Conservation (phyloP, 2,329 filamentous ascomycete genomes). For the Exophiala oligosperma region DNA sequence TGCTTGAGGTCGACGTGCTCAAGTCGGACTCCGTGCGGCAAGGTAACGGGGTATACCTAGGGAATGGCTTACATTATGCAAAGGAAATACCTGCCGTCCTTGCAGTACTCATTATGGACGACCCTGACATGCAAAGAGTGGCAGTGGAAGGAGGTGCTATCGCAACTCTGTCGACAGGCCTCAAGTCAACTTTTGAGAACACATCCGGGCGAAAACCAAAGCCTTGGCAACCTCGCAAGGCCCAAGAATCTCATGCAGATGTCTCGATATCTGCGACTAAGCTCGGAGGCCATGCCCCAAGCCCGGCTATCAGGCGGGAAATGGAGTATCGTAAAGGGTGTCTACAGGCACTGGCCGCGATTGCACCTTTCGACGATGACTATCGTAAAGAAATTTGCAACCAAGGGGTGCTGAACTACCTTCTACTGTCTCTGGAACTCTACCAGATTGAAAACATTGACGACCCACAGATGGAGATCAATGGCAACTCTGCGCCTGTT, state of each 20-base stretch:
- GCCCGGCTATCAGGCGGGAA: slow-evolving; percentile 64
- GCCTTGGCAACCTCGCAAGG: slow-evolving; percentile 26
- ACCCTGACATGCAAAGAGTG: slow-evolving; percentile 75
- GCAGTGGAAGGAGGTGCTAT: slow-evolving; percentile 71
- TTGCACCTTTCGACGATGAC: slow-evolving; percentile 78
- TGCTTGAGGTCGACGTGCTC: slow-evolving; percentile 52
- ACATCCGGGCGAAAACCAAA: slow-evolving; percentile 43
- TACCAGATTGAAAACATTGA: slow-evolving; percentile 36
- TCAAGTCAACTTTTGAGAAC: slow-evolving; percentile 67
- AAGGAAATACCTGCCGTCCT: slow-evolving; percentile 70
- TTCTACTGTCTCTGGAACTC: slow-evolving; percentile 77
- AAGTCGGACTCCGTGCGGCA: slow-evolving; percentile 40
- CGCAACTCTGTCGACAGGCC: slow-evolving; percentile 60
- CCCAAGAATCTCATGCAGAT: slow-evolving; percentile 2
- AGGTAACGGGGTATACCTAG: slow-evolving; percentile 2
- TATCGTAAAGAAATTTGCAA: slow-evolving; percentile 81
- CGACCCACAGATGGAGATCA: slow-evolving; percentile 4
- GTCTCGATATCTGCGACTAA: background rate
- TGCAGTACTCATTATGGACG: slow-evolving; percentile 76
- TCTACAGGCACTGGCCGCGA: slow-evolving; percentile 76
- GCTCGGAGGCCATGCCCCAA: slow-evolving; percentile 52
- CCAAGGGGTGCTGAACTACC: slow-evolving; percentile 74
- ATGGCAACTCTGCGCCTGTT: slow-evolving; percentile 77
- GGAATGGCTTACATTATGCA: slow-evolving; percentile 39
- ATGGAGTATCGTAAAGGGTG: slow-evolving; percentile 74